A percentile compares a stretch with the other conserved stretches of the same genome.
Evolutionary conservation across 2,329 filamentous ascomycete genomes (phyloP).

Genomic region (Emergomyces pasteurianus): DNA sequence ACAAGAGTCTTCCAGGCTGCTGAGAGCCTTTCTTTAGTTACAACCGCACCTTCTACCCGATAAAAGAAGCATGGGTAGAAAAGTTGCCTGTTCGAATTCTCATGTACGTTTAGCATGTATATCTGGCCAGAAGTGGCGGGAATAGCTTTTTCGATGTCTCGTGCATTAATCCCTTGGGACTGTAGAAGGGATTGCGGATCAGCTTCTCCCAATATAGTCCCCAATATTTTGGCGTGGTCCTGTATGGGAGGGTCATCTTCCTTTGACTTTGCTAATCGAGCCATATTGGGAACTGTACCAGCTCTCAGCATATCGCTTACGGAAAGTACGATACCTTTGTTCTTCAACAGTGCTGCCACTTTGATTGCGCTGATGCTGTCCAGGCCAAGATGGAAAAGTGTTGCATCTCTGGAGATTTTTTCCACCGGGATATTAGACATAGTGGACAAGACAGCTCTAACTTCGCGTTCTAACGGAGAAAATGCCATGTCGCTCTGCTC

Average conservation of each 20-base stretch:
- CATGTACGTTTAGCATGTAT: conserved; percentile 71
- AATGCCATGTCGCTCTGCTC: conserved; percentile 12
- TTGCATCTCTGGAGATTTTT: conserved; percentile 49
- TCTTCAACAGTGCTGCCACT: conserved; percentile 58
- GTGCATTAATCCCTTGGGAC: conserved; percentile 28
- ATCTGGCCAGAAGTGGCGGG: conserved; percentile 66
- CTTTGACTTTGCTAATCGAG: conserved; percentile 22
- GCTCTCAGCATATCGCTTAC: conserved; percentile 62
- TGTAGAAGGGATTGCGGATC: conserved; percentile 30
- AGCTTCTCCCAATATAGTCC: conserved; percentile 26
- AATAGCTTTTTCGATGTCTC: conserved; percentile 45
- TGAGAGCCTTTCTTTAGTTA: conserved; percentile 34
- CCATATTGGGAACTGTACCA: conserved; percentile 54
- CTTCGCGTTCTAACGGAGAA: conserved; percentile 24
- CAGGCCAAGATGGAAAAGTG: conserved; percentile 72
- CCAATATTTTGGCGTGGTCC: conserved; percentile 14
- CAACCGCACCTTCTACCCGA: conserved; percentile 29
- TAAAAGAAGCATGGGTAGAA: conserved; percentile 69
- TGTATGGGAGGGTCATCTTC: conserved; percentile 6
- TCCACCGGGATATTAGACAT: conserved; percentile 50
- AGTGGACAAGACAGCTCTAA: conserved; percentile 37
- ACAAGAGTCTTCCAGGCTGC: conserved; percentile 52
- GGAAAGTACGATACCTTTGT: conserved; percentile 47
- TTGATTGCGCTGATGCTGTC: conserved; percentile 92
- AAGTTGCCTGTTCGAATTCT: conserved; percentile 50